These are phyloP conservation scores for Penicillium corylophilum DNA, from an alignment of 2,329 filamentous ascomycete species.

Conservation along the genomic window DNA sequence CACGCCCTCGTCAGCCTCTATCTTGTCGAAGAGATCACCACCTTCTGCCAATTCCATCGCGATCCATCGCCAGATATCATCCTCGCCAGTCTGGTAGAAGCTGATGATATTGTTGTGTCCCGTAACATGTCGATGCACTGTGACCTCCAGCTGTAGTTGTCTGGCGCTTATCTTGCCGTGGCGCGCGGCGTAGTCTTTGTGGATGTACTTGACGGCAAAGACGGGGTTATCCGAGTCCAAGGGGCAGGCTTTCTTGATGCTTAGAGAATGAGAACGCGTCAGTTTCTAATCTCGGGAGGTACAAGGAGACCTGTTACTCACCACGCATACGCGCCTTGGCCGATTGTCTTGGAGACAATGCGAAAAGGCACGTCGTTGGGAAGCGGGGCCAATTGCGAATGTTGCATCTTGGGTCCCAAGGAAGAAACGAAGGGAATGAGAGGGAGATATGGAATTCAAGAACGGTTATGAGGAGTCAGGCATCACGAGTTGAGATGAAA, in stretches of 20 bases:
- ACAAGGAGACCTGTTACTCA: slow-evolving; percentile 41
- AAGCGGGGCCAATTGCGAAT: slow-evolving; percentile 87
- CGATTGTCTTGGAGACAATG: slow-evolving; percentile 94
- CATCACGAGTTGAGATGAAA: slow-evolving; percentile 1
- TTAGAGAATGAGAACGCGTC: slow-evolving; percentile 37
- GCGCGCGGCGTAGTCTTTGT: slow-evolving; percentile 90
- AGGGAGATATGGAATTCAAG: not conserved
- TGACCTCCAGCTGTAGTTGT: slow-evolving; percentile 89
- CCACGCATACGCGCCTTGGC: slow-evolving; percentile 96
- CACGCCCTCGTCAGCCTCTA: slow-evolving; percentile 96
- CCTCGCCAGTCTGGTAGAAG: slow-evolving; percentile 85
- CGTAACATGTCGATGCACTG: slow-evolving; percentile 82
- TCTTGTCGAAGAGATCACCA: slow-evolving; percentile 98
- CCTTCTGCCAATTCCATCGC: slow-evolving; percentile 97
- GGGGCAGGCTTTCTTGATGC: slow-evolving; percentile 90
- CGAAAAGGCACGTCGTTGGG: slow-evolving; percentile 85
- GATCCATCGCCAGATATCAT: slow-evolving; percentile 89
- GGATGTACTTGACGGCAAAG: slow-evolving; percentile 98
- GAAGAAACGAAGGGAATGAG: slow-evolving; percentile 4
- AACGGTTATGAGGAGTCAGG: not conserved
- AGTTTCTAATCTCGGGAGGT: not conserved
- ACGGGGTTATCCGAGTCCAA: slow-evolving; percentile 67
- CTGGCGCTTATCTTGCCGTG: slow-evolving; percentile 85
- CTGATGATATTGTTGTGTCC: slow-evolving; percentile 92
- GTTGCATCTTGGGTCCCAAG: slow-evolving; percentile 50